A percentile compares a stretch with the other conserved stretches of the same genome.
Conservation (phyloP, 768 basidiomycete genomes). For the Arthromyces matolae region DNA sequence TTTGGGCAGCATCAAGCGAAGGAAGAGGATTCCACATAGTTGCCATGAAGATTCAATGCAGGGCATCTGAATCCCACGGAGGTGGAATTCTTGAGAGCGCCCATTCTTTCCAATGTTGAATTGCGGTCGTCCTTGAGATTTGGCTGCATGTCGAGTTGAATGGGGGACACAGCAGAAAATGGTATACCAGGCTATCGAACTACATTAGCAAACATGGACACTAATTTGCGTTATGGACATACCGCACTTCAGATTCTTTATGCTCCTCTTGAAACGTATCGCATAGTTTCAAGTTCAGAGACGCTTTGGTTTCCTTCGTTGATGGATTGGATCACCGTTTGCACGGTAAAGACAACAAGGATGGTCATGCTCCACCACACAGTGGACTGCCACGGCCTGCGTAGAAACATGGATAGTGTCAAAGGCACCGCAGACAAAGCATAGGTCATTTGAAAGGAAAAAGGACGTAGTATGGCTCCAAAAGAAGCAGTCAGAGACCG, state of each 20-base stretch:
- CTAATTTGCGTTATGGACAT: no score
- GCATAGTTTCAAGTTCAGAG: constrained; percentile 47
- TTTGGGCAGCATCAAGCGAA: no score
- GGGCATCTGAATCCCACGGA: no score
- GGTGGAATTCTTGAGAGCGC: no score
- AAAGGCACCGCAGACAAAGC: constrained; percentile 45
- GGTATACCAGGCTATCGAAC: no score
- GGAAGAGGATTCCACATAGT: no score
- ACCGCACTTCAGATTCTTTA: not conserved
- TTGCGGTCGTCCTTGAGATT: no score
- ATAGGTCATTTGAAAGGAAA: constrained; percentile 26
- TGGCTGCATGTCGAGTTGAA: no score
- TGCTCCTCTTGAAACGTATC: constrained; percentile 54
- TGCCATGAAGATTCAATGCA: no score
- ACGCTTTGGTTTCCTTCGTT: constrained; percentile 43
- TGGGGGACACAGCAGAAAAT: no score
- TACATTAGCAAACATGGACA: not conserved
- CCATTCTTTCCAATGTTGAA: no score
- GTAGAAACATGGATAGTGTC: constrained; percentile 43
- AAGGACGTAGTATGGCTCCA: constrained; percentile 24
- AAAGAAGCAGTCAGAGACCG: constrained; percentile 26
- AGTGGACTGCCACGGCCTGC: constrained; percentile 49
- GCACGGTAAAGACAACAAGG: constrained; percentile 40
- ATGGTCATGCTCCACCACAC: constrained; percentile 50
- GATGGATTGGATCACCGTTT: constrained; percentile 43